Conservation (phyloP, 305 asterid genomes). For the Ruellia speciosa region DNA sequence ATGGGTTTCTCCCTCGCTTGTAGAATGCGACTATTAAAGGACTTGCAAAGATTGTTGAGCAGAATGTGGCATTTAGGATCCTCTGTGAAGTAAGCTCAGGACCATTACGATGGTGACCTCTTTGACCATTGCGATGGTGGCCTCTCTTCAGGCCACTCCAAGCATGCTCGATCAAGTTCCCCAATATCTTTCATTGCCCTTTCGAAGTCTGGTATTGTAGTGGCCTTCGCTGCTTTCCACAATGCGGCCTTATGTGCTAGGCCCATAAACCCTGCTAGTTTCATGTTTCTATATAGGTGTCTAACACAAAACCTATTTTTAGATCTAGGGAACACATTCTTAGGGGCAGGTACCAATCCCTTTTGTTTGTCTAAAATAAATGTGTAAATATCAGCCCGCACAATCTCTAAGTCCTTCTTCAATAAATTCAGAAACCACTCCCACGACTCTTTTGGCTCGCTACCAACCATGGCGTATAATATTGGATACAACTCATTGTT, state of each 20-base stretch:
- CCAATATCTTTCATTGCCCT: not conserved
- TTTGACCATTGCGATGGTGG: not conserved
- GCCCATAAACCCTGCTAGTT: not conserved
- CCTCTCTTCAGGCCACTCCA: not conserved
- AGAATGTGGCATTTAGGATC: slow-evolving; percentile 1
- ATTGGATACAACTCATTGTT: too few species aligned
- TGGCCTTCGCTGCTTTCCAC: slow-evolving; percentile 2
- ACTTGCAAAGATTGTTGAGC: not conserved
- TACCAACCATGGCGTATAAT: slow-evolving; percentile 4
- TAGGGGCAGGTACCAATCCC: not conserved
- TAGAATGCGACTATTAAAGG: not conserved
- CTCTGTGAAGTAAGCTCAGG: too few species aligned
- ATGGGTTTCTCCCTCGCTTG: slow-evolving; percentile 4
- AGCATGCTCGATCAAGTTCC: not conserved
- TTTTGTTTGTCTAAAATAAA: slow-evolving; percentile 14
- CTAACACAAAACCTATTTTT: slow-evolving; percentile 13
- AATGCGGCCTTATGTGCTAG: not conserved
- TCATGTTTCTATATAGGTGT: slow-evolving; percentile 9
- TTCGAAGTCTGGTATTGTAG: not conserved
- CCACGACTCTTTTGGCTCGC: not conserved
- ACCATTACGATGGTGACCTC: slow-evolving; percentile 12
- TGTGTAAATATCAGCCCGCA: not conserved
- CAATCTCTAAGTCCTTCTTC: not conserved
- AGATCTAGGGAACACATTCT: not conserved
- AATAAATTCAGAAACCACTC: not conserved